Evolutionary conservation across 495 filamentous ascomycete genomes (phyloP), one percentile per base, ranked within the genome.

Genomic region (Oidiodendron maius): DNA sequence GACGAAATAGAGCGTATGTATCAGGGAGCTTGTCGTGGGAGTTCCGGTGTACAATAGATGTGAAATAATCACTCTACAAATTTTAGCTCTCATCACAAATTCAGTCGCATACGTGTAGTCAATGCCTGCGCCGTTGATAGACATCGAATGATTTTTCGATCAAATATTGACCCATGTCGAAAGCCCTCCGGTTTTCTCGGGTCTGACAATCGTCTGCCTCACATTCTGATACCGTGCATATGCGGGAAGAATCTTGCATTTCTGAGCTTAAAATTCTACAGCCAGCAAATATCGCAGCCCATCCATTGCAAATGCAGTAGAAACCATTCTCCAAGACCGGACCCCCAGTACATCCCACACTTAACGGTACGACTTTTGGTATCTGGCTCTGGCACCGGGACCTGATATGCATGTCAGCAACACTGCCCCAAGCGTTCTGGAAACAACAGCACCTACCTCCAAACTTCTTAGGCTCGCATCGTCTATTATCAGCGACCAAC

Each of bases 401-500:
- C 87, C 83, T 56, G 15, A 28, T 13, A 46, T 15, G 45, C 34
- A 39, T 12, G 48, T 61, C 52, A 52, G 55, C 32, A 55, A 34
- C 49, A 69, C n/a, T n/a, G n/a, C 69, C 34, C 22, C 36, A 15
- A 12, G 9, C 17, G 13, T 12, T 36, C 16, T 15, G 15, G 36
- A 35, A 23, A 16, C 36, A 30, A 15, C 25, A 51, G 11, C 45
- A 68, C 77, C 73, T 70, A 93, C 91, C 57, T 56, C 58, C 58
- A 52, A 61, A 61, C 76, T 91, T 91, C 87, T 93, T 93, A 64
- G 87, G 87, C 75, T 93, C 87, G 67, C 86, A 85, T 53, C 93
- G 86, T 60, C 91, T 79, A 80, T 95, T 95, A 68, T 98, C 93
- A 68, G 93, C 94, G 58, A 98, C 93, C 60, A 98, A 83, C 54